Base-by-base conservation (phyloP, 352 stramenopile genomes). In the Pythium diclinum region DNA sequence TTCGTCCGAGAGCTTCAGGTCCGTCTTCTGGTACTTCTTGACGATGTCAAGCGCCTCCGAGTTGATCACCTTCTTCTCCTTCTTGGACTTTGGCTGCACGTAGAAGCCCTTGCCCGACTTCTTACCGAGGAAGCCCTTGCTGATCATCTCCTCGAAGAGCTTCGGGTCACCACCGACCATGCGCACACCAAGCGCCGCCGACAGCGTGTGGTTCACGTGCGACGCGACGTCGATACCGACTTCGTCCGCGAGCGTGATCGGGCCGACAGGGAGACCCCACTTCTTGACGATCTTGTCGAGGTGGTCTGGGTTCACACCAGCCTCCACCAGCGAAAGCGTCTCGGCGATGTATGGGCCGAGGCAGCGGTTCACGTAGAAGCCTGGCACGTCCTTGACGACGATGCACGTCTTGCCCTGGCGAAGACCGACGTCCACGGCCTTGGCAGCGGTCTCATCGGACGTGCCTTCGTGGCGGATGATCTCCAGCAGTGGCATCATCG, bases 281-380 rank as follows among this genome's bases (percentile, higher is more conserved):
- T 98, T 95, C 48, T 88, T 97, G 65, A 99, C 89, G 33, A 97
- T 75, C 70, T 96, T 97, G 74, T 99, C 97, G 3, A 99, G 77
- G 60, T 93, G 83, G 63, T 99, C 94, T 6, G 98, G 84, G 16
- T 85, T 76, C 25, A 98, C 96, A 62, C 97, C 97, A 70, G 92
- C 89, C 48, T 89, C 81, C 3, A 98, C 79, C 9, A 99, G 72
- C n/a, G 91, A 86, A n/a, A 95, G 82, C 25, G 93, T 91, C 76
- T 97, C 83, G 28, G 86, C 84, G 58, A 96, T 91, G 73, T 98
- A 98, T 19, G 97, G 97, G 25, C 94, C 96, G 36, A 99, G 84
- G 75, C 94, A 99, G 28, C 97, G 88, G 83, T 99, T 99, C 33
- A 99, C 97, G 72, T 99, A 99, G 74, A 99, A 99, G 44, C 97